Conservation (phyloP, 352 stramenopile species). For the Globisporangium nodosum region DNA sequence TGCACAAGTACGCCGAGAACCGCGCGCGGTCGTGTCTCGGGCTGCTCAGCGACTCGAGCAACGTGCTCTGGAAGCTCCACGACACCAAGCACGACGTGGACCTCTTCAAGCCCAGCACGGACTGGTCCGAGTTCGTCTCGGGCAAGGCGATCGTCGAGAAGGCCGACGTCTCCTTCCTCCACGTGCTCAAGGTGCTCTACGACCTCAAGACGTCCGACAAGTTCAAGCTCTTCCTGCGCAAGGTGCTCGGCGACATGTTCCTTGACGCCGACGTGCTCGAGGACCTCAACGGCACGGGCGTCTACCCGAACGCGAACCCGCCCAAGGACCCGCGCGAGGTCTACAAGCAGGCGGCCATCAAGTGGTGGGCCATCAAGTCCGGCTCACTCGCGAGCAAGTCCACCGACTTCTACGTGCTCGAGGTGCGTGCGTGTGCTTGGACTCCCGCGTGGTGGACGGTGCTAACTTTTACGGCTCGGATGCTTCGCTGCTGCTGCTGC, state of each 20-base stretch:
- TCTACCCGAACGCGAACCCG: constrained; percentile 72
- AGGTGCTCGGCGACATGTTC: constrained; percentile 76
- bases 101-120: constrained; percentile 79
- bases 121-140: constrained; percentile 85
- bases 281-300: constrained; percentile 70
- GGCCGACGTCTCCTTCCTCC: constrained; percentile 69
- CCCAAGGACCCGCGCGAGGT: constrained; percentile 59
- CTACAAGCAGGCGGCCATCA: constrained; percentile 86
- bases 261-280: constrained; percentile 82
- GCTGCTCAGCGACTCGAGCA: constrained; percentile 64
- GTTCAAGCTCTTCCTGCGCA: constrained; percentile 81
- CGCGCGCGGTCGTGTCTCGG: constrained; percentile 72
- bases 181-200: constrained; percentile 83
- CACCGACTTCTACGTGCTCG: constrained; percentile 82
- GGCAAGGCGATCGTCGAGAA: constrained; percentile 70
- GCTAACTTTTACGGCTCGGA: too few relatives aligned
- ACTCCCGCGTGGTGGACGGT: too few relatives aligned
- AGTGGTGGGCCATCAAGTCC: constrained; percentile 88
- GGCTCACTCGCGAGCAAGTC: constrained; percentile 73
- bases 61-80: constrained; percentile 76
- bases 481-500: too few relatives aligned
- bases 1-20: constrained; percentile 85
- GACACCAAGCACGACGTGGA: constrained; percentile 77
- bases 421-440: too few relatives aligned
- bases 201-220: constrained; percentile 80